Evolutionary conservation across 345 rosid genomes (phyloP).

Genomic region (Eucalyptus coolabah): DNA sequence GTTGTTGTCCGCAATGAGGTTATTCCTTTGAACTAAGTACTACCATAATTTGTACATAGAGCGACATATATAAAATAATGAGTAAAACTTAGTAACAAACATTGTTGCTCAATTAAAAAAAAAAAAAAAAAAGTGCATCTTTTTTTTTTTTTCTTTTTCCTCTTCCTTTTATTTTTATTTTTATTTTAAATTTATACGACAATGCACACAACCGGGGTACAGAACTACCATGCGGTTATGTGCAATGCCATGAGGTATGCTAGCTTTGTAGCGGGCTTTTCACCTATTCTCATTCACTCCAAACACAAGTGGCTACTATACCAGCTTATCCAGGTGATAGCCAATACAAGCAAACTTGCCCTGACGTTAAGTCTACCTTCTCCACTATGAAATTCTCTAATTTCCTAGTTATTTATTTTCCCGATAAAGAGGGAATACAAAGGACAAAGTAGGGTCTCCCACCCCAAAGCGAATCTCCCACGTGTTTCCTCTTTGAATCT

Average conservation of each 20-base stretch:
- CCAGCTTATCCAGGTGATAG: rapidly evolving
- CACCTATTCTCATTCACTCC: rapidly evolving
- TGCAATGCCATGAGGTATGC: too few relatives aligned
- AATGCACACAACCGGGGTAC: rapidly evolving
- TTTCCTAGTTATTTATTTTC: rapidly evolving
- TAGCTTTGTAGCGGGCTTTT: too few relatives aligned
- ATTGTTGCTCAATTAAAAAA: neutral
- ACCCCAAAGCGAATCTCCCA: rapidly evolving
- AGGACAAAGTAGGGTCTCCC: rapidly evolving
- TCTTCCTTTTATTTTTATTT: neutral
- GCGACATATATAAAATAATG: neutral
- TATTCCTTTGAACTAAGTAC: neutral
- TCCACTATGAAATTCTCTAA: rapidly evolving
- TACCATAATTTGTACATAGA: neutral
- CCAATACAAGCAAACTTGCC: rapidly evolving
- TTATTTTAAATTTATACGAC: too few relatives aligned
- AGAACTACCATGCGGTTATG: rapidly evolving
- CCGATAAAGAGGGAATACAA: rapidly evolving
- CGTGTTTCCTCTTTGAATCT: rapidly evolving
- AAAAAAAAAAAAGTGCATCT: neutral
- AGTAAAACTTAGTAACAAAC: neutral
- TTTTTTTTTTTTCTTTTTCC: neutral
- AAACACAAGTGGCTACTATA: rapidly evolving
- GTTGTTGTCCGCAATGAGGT: neutral
- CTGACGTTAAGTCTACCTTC: rapidly evolving